These are phyloP conservation scores for Suhomyces bolitotheri DNA, from an alignment of 1,139 yeast genomes.

Conservation along the genomic window DNA sequence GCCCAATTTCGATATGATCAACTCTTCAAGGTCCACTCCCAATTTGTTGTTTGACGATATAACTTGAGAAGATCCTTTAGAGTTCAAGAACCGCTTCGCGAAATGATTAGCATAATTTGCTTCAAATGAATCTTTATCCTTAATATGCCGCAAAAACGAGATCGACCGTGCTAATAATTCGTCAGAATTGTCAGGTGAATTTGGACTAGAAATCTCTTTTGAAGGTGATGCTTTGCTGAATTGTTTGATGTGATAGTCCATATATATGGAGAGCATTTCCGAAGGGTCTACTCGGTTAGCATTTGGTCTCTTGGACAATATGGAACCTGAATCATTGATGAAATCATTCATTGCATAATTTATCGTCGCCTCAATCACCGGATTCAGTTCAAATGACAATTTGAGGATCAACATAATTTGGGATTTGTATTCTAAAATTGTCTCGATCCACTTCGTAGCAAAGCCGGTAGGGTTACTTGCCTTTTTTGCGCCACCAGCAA, in stretches of 20 bases:
- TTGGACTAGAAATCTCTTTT: constrained; percentile 10
- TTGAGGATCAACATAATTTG: constrained; percentile 51
- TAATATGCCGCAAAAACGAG: constrained; percentile 62
- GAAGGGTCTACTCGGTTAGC: constrained; percentile 47
- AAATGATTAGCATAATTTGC: constrained; percentile 83
- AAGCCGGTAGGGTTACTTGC: constrained; percentile 34
- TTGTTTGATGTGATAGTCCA: constrained; percentile 72
- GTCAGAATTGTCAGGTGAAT: constrained; percentile 53
- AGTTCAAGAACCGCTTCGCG: constrained; percentile 75
- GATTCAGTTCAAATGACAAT: constrained; percentile 51
- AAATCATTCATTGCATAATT: constrained; percentile 64
- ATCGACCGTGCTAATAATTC: constrained; percentile 56
- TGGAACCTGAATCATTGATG: constrained; percentile 43
- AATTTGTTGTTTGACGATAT: constrained; percentile 17
- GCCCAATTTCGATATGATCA: constrained; percentile 66
- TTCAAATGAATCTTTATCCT: constrained; percentile 88
- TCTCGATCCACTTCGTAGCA: constrained; percentile 72
- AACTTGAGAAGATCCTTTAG: constrained; percentile 31
- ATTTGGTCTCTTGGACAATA: constrained; percentile 1
- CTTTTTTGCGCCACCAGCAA: constrained; percentile 20
- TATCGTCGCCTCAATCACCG: constrained; percentile 53
- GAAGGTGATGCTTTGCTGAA: constrained; percentile 41
- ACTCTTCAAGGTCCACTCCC: constrained; percentile 67
- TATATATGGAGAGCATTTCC: constrained; percentile 71
- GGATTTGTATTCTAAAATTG: constrained; percentile 54